These are phyloP conservation scores for Hippophae rhamnoides DNA, from an alignment of 306 rosid genomes.

Conservation along the genomic window DNA sequence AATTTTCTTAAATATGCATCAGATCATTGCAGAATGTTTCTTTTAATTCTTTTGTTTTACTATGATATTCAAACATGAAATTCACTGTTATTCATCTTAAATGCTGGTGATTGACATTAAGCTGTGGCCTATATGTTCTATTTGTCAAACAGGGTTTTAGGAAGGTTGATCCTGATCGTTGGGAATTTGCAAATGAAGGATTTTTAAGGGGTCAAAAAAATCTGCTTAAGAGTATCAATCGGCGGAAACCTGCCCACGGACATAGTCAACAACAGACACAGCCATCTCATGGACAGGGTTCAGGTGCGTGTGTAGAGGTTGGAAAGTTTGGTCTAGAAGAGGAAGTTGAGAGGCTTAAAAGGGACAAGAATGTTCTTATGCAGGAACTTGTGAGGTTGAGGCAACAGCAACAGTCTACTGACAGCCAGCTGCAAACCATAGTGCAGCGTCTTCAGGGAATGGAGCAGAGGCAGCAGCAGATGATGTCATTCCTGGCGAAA, in stretches of 20 bases:
- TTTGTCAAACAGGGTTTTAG: constrained; percentile 70
- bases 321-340: constrained; percentile 97
- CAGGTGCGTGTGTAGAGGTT: constrained; percentile 93
- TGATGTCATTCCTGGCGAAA: constrained; percentile 98
- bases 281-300: constrained; percentile 66
- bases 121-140: neutral
- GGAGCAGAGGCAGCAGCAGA: constrained; percentile 97
- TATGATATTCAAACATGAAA: too few relatives aligned
- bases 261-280: constrained; percentile 57
- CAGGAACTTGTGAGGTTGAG: constrained; percentile 94
- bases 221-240: constrained; percentile 67
- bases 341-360: constrained; percentile 92
- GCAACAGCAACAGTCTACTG: constrained; percentile 97
- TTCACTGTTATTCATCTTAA: too few relatives aligned
- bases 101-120: neutral
- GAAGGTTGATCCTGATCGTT: constrained; percentile 97
- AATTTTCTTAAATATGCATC: too few relatives aligned
- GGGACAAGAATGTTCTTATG: constrained; percentile 97
- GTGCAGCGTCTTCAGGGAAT: constrained; percentile 92
- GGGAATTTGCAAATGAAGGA: constrained; percentile 98
- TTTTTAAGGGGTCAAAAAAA: constrained; percentile 92
- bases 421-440: constrained; percentile 83
- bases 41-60: too few relatives aligned
- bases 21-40: too few relatives aligned
- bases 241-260: constrained; percentile 92